These are phyloP conservation scores for Arthrobotrys entomopaga DNA, from an alignment of 2,329 filamentous ascomycete species.

Conservation along the genomic window DNA sequence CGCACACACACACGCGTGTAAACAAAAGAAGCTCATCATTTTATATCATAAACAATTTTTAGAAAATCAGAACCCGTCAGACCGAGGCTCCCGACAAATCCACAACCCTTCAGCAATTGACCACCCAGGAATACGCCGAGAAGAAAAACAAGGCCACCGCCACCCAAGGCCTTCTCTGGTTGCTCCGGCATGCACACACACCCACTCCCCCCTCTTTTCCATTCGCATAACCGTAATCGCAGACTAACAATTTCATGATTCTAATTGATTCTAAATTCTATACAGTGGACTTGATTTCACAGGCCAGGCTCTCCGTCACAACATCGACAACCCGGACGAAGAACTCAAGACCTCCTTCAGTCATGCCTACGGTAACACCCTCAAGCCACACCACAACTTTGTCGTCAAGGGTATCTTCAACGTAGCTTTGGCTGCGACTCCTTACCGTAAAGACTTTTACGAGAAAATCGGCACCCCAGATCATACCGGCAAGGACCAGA, in stretches of 20 bases:
- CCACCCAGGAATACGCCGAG: slow-evolving; percentile 81
- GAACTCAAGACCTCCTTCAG: slow-evolving; percentile 91
- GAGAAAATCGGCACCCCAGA: slow-evolving; percentile 78
- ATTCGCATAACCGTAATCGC: no score
- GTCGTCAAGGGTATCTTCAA: slow-evolving; percentile 91
- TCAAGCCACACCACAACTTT: slow-evolving; percentile 92
- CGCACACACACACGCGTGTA: no score
- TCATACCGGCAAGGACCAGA: slow-evolving; percentile 63
- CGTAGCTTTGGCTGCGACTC: slow-evolving; percentile 90
- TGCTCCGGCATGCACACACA: slow-evolving; percentile 57
- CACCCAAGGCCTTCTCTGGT: slow-evolving; percentile 88
- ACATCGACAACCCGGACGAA: slow-evolving; percentile 73
- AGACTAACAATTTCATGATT: not conserved
- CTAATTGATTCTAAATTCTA: not conserved
- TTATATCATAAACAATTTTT: slow-evolving; percentile 9
- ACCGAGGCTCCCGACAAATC: slow-evolving; percentile 80
- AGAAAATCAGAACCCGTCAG: slow-evolving; percentile 91
- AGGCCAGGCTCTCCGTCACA: slow-evolving; percentile 80
- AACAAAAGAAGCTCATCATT: not conserved
- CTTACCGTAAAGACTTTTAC: slow-evolving; percentile 95
- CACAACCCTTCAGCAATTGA: slow-evolving; percentile 84
- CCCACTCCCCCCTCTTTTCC: no score
- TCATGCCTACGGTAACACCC: slow-evolving; percentile 81
- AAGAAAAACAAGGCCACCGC: slow-evolving; percentile 82
- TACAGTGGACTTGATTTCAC: slow-evolving; percentile 92